phyloP scores from a whole-genome alignment of 139 green algal species.

The Chlorella sp. region DNA sequence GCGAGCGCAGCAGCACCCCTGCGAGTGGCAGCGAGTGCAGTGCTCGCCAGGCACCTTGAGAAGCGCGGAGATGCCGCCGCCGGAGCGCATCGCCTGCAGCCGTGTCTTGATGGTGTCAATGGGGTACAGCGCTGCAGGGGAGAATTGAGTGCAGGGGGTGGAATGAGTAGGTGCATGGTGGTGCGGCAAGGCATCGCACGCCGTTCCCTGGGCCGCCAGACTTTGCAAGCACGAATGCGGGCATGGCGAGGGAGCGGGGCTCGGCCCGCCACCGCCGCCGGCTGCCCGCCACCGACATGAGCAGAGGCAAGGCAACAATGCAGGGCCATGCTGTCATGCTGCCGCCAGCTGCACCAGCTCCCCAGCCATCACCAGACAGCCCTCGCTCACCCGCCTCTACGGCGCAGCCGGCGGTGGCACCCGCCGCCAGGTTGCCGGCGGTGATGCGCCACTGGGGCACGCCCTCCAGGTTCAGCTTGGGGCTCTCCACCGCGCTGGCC shows the following conservation, averaged over 20 bases:
- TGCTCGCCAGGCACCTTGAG: constrained; percentile 45
- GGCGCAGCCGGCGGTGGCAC: constrained; percentile 80
- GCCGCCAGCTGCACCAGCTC: not conserved
- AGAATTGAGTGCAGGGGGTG: not conserved
- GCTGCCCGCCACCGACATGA: no score
- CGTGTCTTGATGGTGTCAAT: constrained; percentile 99
- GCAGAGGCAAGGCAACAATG: no score
- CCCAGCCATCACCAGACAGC: not conserved
- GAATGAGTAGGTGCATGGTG: not conserved
- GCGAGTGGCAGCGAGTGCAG: no score
- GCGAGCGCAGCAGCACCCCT: no score
- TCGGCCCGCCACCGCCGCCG: no score
- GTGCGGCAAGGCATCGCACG: not conserved
- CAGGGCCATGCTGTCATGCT: not conserved
- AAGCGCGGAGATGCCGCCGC: constrained; percentile 78
- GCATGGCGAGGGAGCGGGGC: not conserved
- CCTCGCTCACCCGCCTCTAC: constrained; percentile 79
- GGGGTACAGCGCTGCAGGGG: constrained; percentile 87
- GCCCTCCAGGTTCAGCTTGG: constrained; percentile 8
- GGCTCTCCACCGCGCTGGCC: constrained; percentile 23
- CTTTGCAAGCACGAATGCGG: not conserved
- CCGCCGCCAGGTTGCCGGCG: constrained; percentile 79
- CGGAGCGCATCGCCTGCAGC: constrained; percentile 87
- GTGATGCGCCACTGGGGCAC: constrained; percentile 68
- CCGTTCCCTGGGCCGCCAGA: not conserved